phyloP scores from a whole-genome alignment of 1,284 basidiomycete genomes.

The Moesziomyces globuligerus region DNA sequence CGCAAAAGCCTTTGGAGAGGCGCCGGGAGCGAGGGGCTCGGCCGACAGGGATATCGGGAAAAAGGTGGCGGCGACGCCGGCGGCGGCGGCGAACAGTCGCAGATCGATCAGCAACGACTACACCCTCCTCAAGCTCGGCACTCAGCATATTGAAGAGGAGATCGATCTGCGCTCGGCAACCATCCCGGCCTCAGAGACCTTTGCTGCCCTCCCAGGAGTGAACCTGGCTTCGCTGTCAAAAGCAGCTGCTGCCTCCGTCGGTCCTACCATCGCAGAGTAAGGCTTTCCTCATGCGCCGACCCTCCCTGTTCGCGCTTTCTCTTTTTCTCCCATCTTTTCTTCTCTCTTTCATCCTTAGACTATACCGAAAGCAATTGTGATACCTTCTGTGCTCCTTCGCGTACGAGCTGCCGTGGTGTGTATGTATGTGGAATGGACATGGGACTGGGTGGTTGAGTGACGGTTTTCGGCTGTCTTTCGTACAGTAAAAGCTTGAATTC shows the following conservation, averaged over 20 bases:
- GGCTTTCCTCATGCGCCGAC: neutral
- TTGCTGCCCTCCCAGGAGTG: constrained; percentile 16
- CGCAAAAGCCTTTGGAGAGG: neutral
- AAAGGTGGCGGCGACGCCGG: neutral
- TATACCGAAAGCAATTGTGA: too few species aligned
- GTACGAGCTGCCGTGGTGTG: too few species aligned
- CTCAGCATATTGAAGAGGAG: constrained; percentile 33
- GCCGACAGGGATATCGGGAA: neutral
- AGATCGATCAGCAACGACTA: constrained; percentile 42
- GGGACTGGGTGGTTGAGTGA: too few species aligned
- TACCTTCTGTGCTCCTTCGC: too few species aligned
- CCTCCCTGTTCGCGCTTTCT: too few species aligned
- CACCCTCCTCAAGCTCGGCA: constrained; percentile 24
- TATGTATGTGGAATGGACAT: too few species aligned
- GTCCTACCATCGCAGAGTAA: neutral
- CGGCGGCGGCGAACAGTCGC: neutral
- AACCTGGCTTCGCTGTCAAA: neutral
- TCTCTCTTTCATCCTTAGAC: too few species aligned
- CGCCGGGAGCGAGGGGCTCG: neutral
- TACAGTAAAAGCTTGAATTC: neutral
- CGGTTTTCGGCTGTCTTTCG: too few species aligned
- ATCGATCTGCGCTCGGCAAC: constrained; percentile 9
- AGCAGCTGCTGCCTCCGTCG: neutral
- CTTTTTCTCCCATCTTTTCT: too few species aligned
- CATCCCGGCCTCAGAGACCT: constrained; percentile 31